phyloP scores from a whole-genome alignment of 768 basidiomycete species.

The Leccinum variicolor region DNA sequence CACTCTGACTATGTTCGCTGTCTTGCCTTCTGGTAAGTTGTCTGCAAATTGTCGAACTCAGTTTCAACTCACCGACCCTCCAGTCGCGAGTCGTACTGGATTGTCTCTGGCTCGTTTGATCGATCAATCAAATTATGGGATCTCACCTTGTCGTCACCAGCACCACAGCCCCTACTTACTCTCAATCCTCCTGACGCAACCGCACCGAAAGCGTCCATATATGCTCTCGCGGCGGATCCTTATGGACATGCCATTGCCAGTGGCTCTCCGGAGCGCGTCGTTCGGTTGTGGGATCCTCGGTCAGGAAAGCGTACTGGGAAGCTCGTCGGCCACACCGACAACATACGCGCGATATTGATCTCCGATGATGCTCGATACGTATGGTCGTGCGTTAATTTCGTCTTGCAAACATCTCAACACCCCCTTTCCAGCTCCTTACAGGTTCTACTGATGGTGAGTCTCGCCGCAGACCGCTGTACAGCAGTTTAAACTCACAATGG shows the following conservation, averaged over 20 bases:
- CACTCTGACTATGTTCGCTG: slow-evolving; percentile 89
- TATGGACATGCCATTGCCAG: slow-evolving; percentile 80
- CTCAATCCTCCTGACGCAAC: slow-evolving; percentile 65
- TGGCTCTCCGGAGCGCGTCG: slow-evolving; percentile 87
- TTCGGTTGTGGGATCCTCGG: slow-evolving; percentile 93
- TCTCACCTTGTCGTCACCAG: slow-evolving; percentile 43
- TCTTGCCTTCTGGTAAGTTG: slow-evolving; percentile 59
- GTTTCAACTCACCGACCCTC: slow-evolving; percentile 9
- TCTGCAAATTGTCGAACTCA: slow-evolving; percentile 1
- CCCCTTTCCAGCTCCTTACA: slow-evolving; percentile 58
- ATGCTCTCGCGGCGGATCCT: slow-evolving; percentile 77
- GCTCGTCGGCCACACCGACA: slow-evolving; percentile 95
- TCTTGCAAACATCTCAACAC: slow-evolving; percentile 7
- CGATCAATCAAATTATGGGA: slow-evolving; percentile 95
- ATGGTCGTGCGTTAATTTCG: slow-evolving; percentile 30
- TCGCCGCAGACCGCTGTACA: not conserved
- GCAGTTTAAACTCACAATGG: slow-evolving; percentile 12
- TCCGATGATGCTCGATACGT: slow-evolving; percentile 92
- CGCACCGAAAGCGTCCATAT: slow-evolving; percentile 67
- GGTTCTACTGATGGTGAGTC: slow-evolving; percentile 70
- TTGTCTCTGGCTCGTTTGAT: slow-evolving; percentile 94
- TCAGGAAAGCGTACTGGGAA: slow-evolving; percentile 77
- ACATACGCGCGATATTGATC: slow-evolving; percentile 85
- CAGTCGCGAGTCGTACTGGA: slow-evolving; percentile 80
- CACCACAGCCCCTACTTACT: slow-evolving; percentile 55